phyloP scores from a whole-genome alignment of 2,329 filamentous ascomycete genomes.

The Aspergillus vadensis region DNA sequence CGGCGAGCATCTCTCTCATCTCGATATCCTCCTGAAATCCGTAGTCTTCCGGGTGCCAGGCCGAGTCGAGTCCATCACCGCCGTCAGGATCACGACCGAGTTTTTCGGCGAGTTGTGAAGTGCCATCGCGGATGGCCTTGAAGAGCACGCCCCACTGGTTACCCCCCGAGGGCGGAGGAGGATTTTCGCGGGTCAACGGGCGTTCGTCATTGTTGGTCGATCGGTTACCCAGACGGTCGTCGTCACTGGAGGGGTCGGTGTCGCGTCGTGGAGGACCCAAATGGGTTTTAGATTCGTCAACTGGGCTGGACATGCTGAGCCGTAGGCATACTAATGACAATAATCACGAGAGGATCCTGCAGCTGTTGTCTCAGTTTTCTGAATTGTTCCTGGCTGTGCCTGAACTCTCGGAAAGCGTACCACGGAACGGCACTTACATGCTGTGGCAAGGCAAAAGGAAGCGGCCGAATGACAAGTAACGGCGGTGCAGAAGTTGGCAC shows the following conservation, averaged over 20 bases:
- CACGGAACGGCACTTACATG: background rate
- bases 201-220: slow-evolving; percentile 6
- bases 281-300: background rate
- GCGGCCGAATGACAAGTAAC: too few species aligned
- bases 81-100: slow-evolving; percentile 8
- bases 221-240: background rate
- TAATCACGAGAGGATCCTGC: background rate
- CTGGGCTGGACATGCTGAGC: slow-evolving; percentile 1
- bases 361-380: background rate
- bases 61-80: slow-evolving; percentile 5
- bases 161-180: background rate
- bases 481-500: too few species aligned
- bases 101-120: slow-evolving; percentile 6
- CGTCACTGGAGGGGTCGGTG: background rate
- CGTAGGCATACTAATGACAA: slow-evolving; percentile 2
- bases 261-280: background rate
- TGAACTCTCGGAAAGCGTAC: background rate
- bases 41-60: slow-evolving; percentile 9
- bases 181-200: slow-evolving; percentile 2
- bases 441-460: background rate
- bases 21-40: slow-evolving; percentile 8
- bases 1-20: slow-evolving; percentile 5
- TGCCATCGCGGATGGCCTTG: slow-evolving; percentile 6
- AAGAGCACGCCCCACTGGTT: slow-evolving; percentile 7
- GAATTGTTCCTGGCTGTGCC: background rate